Conservation (phyloP, 108 stramenopile species). For the Mediolabrus comicus region DNA sequence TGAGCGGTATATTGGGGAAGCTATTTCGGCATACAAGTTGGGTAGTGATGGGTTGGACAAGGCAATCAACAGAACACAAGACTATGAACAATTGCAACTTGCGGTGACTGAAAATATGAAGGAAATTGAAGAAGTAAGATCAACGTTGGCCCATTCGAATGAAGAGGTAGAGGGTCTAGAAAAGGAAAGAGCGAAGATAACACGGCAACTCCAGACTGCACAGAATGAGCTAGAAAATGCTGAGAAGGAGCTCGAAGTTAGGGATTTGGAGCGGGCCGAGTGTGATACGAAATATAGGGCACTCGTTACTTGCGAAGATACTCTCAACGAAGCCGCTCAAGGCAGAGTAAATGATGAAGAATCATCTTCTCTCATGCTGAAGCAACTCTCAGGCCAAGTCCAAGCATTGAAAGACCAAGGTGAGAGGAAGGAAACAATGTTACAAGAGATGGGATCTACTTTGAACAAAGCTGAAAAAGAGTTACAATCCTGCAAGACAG, state of each 20-base stretch:
- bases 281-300: constrained; percentile 24
- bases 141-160: background rate
- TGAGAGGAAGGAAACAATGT: background rate
- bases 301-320: constrained; percentile 8
- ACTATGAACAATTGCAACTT: background rate
- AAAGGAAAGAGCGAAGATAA: background rate
- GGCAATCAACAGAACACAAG: constrained; percentile 7
- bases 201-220: constrained; percentile 2
- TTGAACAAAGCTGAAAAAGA: background rate
- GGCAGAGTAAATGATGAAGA: background rate
- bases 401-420: background rate
- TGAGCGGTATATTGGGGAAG: constrained; percentile 12
- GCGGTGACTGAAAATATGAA: background rate
- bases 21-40: constrained; percentile 1
- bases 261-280: constrained; percentile 43
- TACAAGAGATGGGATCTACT: background rate
- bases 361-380: background rate
- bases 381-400: constrained; percentile 1
- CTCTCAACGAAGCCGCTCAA: background rate
- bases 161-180: constrained; percentile 1
- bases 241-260: constrained; percentile 21
- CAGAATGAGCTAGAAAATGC: constrained; percentile 8
- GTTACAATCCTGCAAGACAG: constrained; percentile 2
- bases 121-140: background rate
- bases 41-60: constrained; percentile 18